Percentiles rank a stretch among this genome's conserved stretches.
Evolutionary conservation across 192 early-diverging fungal species (phyloP).

Genomic region (Coemansia sp.): DNA sequence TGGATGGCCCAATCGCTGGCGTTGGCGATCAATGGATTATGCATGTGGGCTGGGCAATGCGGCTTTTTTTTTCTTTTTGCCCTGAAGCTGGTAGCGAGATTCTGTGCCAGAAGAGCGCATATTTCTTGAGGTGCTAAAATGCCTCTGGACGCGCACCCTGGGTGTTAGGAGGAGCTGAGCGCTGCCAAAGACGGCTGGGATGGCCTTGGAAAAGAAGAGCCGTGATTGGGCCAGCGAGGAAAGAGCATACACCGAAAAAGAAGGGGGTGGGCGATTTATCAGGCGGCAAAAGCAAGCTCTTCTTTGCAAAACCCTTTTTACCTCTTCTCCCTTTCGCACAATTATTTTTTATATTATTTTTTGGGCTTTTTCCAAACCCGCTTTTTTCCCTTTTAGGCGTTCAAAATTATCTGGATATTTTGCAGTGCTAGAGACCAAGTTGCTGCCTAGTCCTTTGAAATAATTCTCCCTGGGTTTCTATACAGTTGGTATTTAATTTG

Average conservation of each 20-base stretch:
- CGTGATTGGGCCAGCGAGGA: neutral
- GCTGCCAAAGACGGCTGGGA: neutral
- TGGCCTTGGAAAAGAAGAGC: neutral
- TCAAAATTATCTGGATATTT: conserved; percentile 3
- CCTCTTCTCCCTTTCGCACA: neutral
- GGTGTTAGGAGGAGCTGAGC: neutral
- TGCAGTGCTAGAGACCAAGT: neutral
- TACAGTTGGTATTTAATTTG: neutral
- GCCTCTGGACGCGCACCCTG: neutral
- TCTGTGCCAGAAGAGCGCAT: neutral
- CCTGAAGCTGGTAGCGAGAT: neutral
- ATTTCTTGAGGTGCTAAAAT: neutral
- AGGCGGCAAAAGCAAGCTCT: neutral
- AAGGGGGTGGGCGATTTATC: neutral
- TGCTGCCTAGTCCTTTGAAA: neutral
- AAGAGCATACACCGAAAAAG: neutral
- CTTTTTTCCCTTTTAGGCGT: neutral
- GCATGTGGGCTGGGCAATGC: neutral
- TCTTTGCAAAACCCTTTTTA: neutral
- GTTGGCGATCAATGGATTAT: neutral
- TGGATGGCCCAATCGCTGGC: neutral
- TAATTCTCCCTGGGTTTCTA: neutral
- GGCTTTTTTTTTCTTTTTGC: neutral
- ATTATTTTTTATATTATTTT: neutral
- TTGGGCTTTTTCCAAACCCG: neutral